Conservation (phyloP, 192 early-diverging fungal genomes). For the Coemansia guatemalensis region DNA sequence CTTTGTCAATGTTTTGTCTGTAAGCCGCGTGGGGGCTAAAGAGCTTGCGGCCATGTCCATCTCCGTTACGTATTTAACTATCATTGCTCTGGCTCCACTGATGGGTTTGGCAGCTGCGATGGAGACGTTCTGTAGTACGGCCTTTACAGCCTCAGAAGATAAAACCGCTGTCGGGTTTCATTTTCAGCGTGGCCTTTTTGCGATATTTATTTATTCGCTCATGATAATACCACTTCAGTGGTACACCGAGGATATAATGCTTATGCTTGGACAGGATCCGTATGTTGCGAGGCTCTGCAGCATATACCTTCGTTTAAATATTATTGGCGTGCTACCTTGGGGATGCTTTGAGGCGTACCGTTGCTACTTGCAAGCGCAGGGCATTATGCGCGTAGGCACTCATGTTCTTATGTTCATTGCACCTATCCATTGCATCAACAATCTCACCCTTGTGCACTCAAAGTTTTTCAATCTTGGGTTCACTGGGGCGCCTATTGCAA, state of each 20-base stretch:
- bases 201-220: slow-evolving; percentile 63
- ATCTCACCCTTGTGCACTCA: slow-evolving; percentile 75
- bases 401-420: slow-evolving; percentile 64
- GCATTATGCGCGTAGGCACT: slow-evolving; percentile 77
- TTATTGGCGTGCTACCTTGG: slow-evolving; percentile 72
- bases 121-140: slow-evolving; percentile 67
- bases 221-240: slow-evolving; percentile 68
- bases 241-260: slow-evolving; percentile 66
- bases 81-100: slow-evolving; percentile 50
- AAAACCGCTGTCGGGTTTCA: slow-evolving; percentile 61
- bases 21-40: slow-evolving; percentile 58
- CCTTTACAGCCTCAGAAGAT: slow-evolving; percentile 61
- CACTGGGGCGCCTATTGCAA: slow-evolving; percentile 79
- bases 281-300: slow-evolving; percentile 60
- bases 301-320: slow-evolving; percentile 61
- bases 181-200: slow-evolving; percentile 71
- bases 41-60: slow-evolving; percentile 66
- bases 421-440: slow-evolving; percentile 71
- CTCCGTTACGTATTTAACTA: slow-evolving; percentile 57
- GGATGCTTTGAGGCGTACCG: slow-evolving; percentile 77
- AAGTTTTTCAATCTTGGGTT: slow-evolving; percentile 64
- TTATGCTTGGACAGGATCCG: slow-evolving; percentile 68
- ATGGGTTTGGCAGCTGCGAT: slow-evolving; percentile 64
- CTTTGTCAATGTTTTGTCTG: slow-evolving; percentile 60
- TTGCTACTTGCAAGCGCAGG: slow-evolving; percentile 83